These are phyloP conservation scores for Kodamaea hsintzibuensis DNA, from an alignment of 805 yeast genomes.

Conservation along the genomic window DNA sequence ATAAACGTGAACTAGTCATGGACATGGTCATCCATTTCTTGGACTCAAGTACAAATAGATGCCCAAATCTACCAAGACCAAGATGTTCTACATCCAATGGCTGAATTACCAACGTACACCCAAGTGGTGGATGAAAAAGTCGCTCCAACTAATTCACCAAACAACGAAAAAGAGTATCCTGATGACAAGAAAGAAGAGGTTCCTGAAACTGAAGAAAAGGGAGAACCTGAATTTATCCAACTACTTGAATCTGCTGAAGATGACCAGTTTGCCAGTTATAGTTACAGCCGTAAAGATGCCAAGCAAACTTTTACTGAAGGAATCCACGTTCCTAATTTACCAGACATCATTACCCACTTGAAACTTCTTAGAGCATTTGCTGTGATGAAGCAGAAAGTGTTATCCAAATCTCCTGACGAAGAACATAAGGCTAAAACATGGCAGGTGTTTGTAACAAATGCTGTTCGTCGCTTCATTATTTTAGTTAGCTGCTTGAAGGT, in stretches of 20 bases:
- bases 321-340: slow-evolving; percentile 1
- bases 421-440: slow-evolving; percentile 15
- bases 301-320: neutral
- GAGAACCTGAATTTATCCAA: neutral
- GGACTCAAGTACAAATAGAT: too few species aligned
- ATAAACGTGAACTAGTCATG: too few species aligned
- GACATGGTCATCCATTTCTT: too few species aligned
- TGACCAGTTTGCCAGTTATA: neutral
- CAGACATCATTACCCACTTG: slow-evolving; percentile 23
- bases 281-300: neutral
- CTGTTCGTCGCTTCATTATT: slow-evolving; percentile 22
- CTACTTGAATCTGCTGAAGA: neutral
- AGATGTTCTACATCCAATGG: neutral
- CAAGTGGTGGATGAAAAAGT: neutral
- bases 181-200: too few species aligned
- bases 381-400: slow-evolving; percentile 16
- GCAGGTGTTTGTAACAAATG: slow-evolving; percentile 24
- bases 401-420: neutral
- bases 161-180: too few species aligned
- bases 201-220: too few species aligned
- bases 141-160: neutral
- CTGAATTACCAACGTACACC: neutral
- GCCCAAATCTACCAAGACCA: too few species aligned
- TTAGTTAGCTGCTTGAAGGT: slow-evolving; percentile 18
- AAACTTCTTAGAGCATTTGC: slow-evolving; percentile 23